Evolutionary conservation across 2,329 filamentous ascomycete species (phyloP).

Genomic region (Geosmithia morbida): DNA sequence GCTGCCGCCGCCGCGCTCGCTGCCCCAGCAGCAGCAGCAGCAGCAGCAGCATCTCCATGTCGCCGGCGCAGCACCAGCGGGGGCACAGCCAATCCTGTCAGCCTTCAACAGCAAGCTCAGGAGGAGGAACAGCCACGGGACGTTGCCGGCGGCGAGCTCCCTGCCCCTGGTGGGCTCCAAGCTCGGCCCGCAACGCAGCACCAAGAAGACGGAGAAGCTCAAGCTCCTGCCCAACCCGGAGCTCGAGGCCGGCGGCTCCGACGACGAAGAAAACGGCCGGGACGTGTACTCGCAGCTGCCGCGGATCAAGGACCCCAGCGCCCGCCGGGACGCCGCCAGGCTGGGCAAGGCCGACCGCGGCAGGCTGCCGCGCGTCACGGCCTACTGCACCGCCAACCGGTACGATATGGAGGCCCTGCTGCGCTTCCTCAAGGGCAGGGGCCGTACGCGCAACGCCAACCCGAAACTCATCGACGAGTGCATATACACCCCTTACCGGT

Average conservation of each 20-base stretch:
- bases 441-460: conserved; percentile 61
- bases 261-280: conserved; percentile 83
- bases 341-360: conserved; percentile 88
- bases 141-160: conserved; percentile 18
- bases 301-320: conserved; percentile 90
- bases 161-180: conserved; percentile 38
- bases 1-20: conserved; percentile 10
- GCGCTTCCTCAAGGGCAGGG: conserved; percentile 77
- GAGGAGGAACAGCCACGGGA: conserved; percentile 69
- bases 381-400: conserved; percentile 87
- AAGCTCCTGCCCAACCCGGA: conserved; percentile 93
- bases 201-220: conserved; percentile 90
- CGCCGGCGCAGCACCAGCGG: conserved; percentile 14
- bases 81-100: conserved; percentile 48
- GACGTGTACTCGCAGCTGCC: conserved; percentile 98
- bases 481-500: conserved; percentile 89
- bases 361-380: conserved; percentile 77
- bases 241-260: conserved; percentile 55
- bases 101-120: conserved; percentile 78
- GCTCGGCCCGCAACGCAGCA: conserved; percentile 87
- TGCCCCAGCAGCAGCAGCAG: conserved; percentile 1
- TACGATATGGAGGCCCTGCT: conserved; percentile 85
- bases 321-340: conserved; percentile 78
- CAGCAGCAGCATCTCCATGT: conserved; percentile 14
- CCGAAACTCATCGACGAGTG: conserved; percentile 96